phyloP scores from a whole-genome alignment of 1,139 yeast species.

The Hanseniaspora gamundiae region DNA sequence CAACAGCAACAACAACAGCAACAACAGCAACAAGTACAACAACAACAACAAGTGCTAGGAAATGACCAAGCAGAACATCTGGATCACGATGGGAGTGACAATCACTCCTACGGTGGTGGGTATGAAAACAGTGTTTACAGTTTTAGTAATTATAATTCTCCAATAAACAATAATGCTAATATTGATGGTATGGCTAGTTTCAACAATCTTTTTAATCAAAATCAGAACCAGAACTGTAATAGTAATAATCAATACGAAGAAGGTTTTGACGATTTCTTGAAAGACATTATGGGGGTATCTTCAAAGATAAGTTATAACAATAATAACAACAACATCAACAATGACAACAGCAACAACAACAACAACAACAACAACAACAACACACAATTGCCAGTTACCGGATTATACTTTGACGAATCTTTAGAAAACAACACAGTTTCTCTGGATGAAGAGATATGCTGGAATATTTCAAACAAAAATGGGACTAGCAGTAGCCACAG shows the following conservation, averaged over 20 bases:
- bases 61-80: no score
- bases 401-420: neutral
- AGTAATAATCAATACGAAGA: neutral
- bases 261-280: neutral
- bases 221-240: neutral
- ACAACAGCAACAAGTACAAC: neutral
- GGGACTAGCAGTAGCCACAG: neutral
- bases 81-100: no score
- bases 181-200: neutral
- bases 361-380: neutral
- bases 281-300: neutral
- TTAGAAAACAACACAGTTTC: constrained; percentile 1
- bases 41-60: neutral
- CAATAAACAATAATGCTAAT: neutral
- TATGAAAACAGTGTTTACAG: no score
- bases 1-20: constrained; percentile 13
- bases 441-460: constrained; percentile 9
- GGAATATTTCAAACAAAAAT: neutral
- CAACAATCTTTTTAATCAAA: neutral
- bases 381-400: neutral
- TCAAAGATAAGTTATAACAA: neutral
- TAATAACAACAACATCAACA: neutral
- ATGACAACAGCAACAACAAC: neutral
- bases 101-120: no score
- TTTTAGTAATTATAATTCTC: no score